Conservation (phyloP, 2,329 filamentous ascomycete genomes). For the Tolypocladium album region DNA sequence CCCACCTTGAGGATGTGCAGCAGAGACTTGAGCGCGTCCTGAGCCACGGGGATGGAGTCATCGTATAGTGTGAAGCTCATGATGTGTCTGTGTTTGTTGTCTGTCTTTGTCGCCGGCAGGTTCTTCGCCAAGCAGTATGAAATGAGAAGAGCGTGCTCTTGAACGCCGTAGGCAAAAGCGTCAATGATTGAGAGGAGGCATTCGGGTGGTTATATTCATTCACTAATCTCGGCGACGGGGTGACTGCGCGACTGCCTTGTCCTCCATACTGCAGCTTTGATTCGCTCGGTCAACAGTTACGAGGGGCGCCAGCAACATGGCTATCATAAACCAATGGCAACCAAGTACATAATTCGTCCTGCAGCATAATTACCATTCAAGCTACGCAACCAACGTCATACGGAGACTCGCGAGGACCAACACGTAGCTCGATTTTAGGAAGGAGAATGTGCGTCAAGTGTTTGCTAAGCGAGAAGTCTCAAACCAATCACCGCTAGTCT, state of each 20-base stretch:
- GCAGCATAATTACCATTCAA: too few relatives aligned
- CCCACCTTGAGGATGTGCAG: background rate
- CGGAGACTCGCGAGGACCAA: background rate
- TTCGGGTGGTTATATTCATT: background rate
- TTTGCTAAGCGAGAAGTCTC: too few relatives aligned
- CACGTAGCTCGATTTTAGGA: too few relatives aligned
- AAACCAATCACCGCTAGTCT: too few relatives aligned
- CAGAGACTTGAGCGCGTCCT: background rate
- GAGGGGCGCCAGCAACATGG: background rate
- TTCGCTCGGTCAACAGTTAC: background rate
- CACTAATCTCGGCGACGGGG: too few relatives aligned
- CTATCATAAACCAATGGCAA: background rate
- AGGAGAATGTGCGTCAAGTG: too few relatives aligned
- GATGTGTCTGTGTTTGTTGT: background rate
- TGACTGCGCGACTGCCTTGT: too few relatives aligned
- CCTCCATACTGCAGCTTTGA: background rate
- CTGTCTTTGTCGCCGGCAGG: background rate
- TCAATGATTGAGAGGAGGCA: too few relatives aligned
- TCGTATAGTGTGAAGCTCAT: background rate
- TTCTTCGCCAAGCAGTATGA: too few relatives aligned
- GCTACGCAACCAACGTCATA: background rate
- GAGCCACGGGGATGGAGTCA: background rate
- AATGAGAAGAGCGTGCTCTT: too few relatives aligned
- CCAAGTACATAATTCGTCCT: background rate
- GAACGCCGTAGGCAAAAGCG: too few relatives aligned